Evolutionary conservation across 2,329 filamentous ascomycete genomes (phyloP), one percentile per base, ranked within the genome.

Genomic region (Alternaria conjuncta): DNA sequence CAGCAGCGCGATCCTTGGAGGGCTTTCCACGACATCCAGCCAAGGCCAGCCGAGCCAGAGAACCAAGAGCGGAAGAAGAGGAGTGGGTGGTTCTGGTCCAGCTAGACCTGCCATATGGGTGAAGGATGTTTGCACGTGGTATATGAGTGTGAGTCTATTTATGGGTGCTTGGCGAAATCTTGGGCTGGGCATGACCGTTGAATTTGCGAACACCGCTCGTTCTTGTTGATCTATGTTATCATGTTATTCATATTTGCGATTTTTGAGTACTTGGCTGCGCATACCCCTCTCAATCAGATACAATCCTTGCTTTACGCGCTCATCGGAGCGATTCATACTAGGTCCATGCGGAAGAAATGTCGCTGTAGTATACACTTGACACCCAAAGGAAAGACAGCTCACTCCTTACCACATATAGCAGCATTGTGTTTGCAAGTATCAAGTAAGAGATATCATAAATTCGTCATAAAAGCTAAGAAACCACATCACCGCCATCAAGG

Each of bases 1-100:
- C 55, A 62, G 30, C 18, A 26, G 26, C 64, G 61, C 36, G 63
- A 69, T 18, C 45, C 63, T 2, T 68, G 72, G 68, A 66, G 60
- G 36, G 44, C 60, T 6, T 45, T 66, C 25, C 63, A 67, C 26
- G 60, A 68, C 8, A 53, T 61, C 9, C 67, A 67, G 36, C 32
- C 50, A 23, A 26, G 53, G 7, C n/a, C 54, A 20, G 43, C 55
- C 13, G 57, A 67, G 25, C 23, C 57, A 15, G 30, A 62, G 10
- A 51, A 63, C 7, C 46, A 53, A 18, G 68, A 71, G 36, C 8
- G 13, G 8, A 60, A 63, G 57, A 71, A 70, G 56, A 73, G 68
- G 30, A 68, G 60, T 28, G 75, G 76, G 1, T 78, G 76, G 76
- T 78, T 78, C 18, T 78, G 76, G 76, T 78, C 76, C 7, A 69